phyloP scores from a whole-genome alignment of 139 green algal genomes.

The Klebsormidium nitens region DNA sequence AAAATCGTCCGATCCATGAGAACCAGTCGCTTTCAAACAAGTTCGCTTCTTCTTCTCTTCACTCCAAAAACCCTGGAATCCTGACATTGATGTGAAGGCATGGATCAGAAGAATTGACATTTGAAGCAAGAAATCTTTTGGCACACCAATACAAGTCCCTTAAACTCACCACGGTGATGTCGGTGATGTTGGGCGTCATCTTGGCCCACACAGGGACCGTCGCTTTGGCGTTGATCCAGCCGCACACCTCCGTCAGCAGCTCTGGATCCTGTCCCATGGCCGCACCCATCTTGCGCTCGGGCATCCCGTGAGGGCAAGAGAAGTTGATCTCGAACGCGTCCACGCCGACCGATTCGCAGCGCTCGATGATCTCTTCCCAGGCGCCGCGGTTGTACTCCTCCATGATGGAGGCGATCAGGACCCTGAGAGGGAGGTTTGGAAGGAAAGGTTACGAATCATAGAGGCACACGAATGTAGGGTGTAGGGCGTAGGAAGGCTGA shows the following conservation, averaged over 20 bases:
- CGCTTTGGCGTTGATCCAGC: conserved; percentile 80
- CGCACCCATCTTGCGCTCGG: conserved; percentile 63
- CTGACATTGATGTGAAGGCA: too few species aligned
- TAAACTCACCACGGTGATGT: conserved; percentile 59
- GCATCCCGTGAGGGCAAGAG: conserved; percentile 89
- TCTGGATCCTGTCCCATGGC: conserved; percentile 75
- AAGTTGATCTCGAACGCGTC: conserved; percentile 98
- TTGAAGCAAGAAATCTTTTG: conserved; percentile 7
- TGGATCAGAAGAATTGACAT: background rate
- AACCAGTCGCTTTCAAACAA: too few species aligned
- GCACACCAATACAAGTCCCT: background rate
- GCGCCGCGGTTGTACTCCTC: conserved; percentile 71
- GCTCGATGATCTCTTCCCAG: conserved; percentile 90
- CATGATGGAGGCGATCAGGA: conserved; percentile 96
- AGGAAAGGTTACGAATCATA: too few species aligned
- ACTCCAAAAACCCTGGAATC: too few species aligned
- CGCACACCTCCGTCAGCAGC: conserved; percentile 68
- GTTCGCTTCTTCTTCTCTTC: too few species aligned
- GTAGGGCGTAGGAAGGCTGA: too few species aligned
- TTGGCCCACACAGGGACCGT: conserved; percentile 93
- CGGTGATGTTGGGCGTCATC: conserved; percentile 98
- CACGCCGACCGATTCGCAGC: conserved; percentile 79
- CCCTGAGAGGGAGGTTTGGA: too few species aligned
- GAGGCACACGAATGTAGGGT: too few species aligned
- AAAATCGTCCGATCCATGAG: too few species aligned